Evolutionary conservation across 768 basidiomycete species (phyloP).

Genomic region (Mycena floridula): DNA sequence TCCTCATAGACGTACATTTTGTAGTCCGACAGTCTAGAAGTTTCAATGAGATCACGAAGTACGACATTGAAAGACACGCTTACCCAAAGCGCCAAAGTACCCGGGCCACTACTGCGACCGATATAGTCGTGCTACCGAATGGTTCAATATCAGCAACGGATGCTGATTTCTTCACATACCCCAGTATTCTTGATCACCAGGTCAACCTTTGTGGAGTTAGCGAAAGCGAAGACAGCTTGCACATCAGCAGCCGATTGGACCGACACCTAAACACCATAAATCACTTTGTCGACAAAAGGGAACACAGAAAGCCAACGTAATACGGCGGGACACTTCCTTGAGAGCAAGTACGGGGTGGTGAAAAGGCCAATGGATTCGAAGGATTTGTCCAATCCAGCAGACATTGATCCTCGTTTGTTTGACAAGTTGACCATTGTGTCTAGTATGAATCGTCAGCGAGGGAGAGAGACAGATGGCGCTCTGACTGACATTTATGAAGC

Average conservation of each 20-base stretch:
- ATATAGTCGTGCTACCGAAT: slow-evolving; percentile 13
- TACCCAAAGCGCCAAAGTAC: no score
- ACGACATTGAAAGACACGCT: no score
- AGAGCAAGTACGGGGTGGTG: slow-evolving; percentile 13
- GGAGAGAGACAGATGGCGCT: no score
- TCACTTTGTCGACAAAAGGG: background rate
- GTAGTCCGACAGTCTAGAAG: no score
- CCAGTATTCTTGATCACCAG: no score
- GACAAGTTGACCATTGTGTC: slow-evolving; percentile 37
- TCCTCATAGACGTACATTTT: no score
- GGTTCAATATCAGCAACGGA: background rate
- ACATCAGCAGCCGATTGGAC: slow-evolving; percentile 11
- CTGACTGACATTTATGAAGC: no score
- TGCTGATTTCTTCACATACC: no score
- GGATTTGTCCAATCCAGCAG: slow-evolving; percentile 20
- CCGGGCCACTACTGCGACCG: slow-evolving; percentile 14
- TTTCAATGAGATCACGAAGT: no score
- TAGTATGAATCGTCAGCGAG: no score
- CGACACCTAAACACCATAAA: slow-evolving; percentile 13
- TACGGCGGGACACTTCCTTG: slow-evolving; percentile 23
- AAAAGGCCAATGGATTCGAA: slow-evolving; percentile 14
- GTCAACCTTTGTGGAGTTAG: slow-evolving; percentile 7
- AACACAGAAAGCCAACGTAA: slow-evolving; percentile 20
- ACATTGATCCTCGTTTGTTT: no score
- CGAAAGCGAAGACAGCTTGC: no score